A percentile compares a stretch with the other conserved stretches of the same genome.
phyloP scores from a whole-genome alignment of 2,329 filamentous ascomycete genomes.

The Fusarium tanahbumbuense region DNA sequence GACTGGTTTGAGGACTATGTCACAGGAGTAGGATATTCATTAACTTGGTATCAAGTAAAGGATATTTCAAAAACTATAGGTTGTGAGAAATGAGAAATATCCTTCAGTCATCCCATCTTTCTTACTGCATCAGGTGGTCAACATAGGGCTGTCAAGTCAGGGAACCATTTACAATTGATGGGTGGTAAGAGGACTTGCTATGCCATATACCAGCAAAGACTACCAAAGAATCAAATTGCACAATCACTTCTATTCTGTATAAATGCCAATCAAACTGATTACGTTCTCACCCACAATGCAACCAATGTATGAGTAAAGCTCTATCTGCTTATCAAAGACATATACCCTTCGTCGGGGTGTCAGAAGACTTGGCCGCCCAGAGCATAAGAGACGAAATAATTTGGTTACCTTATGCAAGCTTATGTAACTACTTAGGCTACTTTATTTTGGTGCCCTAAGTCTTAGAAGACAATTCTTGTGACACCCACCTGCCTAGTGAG shows the following conservation, averaged over 20 bases:
- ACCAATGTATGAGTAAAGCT: neutral
- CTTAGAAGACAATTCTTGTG: no score
- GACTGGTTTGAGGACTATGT: neutral
- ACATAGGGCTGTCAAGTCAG: neutral
- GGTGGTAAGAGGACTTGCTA: neutral
- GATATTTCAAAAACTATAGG: neutral
- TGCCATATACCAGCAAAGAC: neutral
- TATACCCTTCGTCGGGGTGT: neutral
- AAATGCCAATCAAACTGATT: no score
- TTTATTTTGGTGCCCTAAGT: no score
- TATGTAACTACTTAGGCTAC: no score
- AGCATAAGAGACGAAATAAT: no score
- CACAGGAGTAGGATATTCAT: neutral
- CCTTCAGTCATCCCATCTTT: neutral
- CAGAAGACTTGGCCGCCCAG: no score
- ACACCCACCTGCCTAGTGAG: neutral
- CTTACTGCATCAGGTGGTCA: neutral
- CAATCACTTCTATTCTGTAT: neutral
- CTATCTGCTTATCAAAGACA: neutral
- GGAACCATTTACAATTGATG: neutral
- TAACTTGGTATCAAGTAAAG: neutral
- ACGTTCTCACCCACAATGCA: neutral
- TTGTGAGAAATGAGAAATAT: neutral
- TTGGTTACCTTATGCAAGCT: rapidly evolving
- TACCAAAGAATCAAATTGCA: neutral